Percentiles rank a stretch among this genome's conserved stretches.
Evolutionary conservation across 140 eudicot species (phyloP).

Genomic region (Bidens hawaiensis): DNA sequence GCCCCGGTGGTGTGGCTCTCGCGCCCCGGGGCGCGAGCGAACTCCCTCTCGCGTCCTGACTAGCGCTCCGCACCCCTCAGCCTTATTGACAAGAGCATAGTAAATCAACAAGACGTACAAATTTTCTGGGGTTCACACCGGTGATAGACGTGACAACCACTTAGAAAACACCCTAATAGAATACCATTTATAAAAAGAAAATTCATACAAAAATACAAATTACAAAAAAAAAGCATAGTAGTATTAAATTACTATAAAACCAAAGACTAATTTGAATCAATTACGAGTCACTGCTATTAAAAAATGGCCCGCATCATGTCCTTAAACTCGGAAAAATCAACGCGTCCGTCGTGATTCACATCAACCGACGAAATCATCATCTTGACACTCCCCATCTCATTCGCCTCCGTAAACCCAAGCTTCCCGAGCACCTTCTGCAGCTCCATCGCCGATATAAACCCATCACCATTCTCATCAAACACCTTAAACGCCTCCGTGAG

Average conservation of each 20-base stretch:
- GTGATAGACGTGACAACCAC: no score
- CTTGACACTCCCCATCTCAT: conserved; percentile 45
- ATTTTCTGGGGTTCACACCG: no score
- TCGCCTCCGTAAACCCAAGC: conserved; percentile 44
- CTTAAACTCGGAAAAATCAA: conserved; percentile 47
- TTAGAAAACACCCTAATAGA: no score
- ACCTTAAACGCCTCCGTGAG: conserved; percentile 44
- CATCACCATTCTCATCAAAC: conserved; percentile 50
- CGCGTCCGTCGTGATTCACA: conserved; percentile 39
- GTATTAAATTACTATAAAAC: not conserved
- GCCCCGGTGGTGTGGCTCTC: no score
- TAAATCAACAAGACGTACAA: no score
- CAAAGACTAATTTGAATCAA: no score
- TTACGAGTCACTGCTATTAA: not conserved
- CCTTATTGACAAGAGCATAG: no score
- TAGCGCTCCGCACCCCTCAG: no score
- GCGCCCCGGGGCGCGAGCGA: no score
- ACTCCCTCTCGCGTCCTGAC: no score
- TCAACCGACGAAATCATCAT: conserved; percentile 53
- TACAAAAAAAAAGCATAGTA: not conserved
- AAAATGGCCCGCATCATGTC: conserved; percentile 40
- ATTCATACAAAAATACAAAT: no score
- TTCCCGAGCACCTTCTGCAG: conserved; percentile 45
- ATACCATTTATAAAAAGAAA: no score
- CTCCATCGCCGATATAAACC: conserved; percentile 48